Evolutionary conservation across 768 basidiomycete genomes (phyloP), one percentile per base, ranked within the genome.

Genomic region (Leccinum obscurum): DNA sequence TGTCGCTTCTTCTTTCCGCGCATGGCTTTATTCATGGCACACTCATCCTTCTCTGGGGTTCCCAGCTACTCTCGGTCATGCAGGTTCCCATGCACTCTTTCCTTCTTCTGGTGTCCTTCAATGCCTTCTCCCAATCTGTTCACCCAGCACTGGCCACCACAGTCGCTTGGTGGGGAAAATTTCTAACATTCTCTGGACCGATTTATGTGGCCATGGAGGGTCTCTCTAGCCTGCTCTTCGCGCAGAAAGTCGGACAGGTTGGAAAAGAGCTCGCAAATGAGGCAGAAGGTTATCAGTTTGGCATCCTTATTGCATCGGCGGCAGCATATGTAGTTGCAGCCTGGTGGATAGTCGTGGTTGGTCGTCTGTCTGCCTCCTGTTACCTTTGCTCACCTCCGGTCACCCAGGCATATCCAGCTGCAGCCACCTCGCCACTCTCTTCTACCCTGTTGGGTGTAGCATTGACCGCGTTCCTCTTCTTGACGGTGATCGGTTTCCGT

Each of bases 401-500:
- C 20, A 4, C 56, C 28, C 62, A 93, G 88, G 84, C 90, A 3
- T 95, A 94, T 74, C 88, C 93, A 26, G 82, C 88, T 3, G 90
- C 90, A 6, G 89, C 93, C 6, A 83, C 87, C 9, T 90, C 92
- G 1, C 91, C 95, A 9, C 79, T 96, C 34, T 90, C 93, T 10
- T 92, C 95, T 1, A 95, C 95, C 2, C 78, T 98, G 10, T 80
- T 98, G 17, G 95, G 95, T 3, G 89, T 88, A 3, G 92, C 93
- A 3, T 77, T 96, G 59, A 93, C 95, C 1, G 86, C 93, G 10
- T 89, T 96, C 69, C 74, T 96, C 32, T 98, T 97, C 76, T 80
- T 97, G 46, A 94, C 94, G 1, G 80, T 91, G 65, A 96, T 98
- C 63, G 95, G 95, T 6, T 95, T 98, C 73, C 86, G 85, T 8